Evolutionary conservation across 164 flowering plant genomes (phyloP), one percentile per base, ranked within the genome.

Genomic region (Amborella trichopoda): DNA sequence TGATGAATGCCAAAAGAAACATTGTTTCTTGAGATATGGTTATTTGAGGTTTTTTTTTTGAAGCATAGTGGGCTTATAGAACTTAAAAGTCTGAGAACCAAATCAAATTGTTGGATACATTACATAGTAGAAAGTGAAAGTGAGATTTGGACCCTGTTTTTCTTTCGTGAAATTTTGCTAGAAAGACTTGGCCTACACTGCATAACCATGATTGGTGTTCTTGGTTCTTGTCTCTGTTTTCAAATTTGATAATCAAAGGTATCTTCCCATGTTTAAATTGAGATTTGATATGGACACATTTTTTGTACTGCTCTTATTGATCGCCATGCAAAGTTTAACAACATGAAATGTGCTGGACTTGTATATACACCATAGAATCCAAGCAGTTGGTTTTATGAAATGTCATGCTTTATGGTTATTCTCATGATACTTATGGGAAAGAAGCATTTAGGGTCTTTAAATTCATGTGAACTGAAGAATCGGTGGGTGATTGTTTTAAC

Each of bases 361-460:
- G 72, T 61, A 26, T 81, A 80, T 54, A 76, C 59, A 26, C 16
- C 13, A 67, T 60, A 32, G 2, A 40, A 44, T 21, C 22, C 8
- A 70, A 57, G 58, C 81, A 77, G 58, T 47, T 75, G 59, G 83
- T 79, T 39, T 53, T 69, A 37, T 76, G 95, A 83, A 79, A 75
- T 60, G 82, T 68, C 41, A 76, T 80, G 79, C 44, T 78, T 39
- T 68, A 80, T 40, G 62, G 77, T 46, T 76, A 71, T 72, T 64
- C 55, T 21, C 48, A 57, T 24, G 80, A 76, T 67, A 44, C 55
- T 8, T 50, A 67, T 17, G 52, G 28, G 3, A 44, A 27, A 30
- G 73, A 65, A 50, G 81, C 76, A 23, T 52, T 74, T 50, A 46
- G 54, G 28, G 41, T 71, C 4, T 80, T 65, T 43, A 45, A 48